Conservation (phyloP, 2,329 filamentous ascomycete genomes). For the Westerdykella aurantiaca region DNA sequence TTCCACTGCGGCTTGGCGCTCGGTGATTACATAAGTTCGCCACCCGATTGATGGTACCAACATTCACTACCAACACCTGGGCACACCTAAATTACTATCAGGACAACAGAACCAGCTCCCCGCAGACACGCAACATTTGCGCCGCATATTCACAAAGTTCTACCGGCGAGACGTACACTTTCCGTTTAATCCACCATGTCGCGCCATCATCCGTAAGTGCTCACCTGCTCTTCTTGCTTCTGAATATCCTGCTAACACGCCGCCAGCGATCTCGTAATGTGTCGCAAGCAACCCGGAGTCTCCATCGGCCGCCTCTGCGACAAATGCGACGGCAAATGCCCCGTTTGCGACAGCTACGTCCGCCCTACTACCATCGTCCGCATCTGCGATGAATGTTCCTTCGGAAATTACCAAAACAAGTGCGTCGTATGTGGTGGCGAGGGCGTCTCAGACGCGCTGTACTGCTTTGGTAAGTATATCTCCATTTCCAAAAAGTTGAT, state of each 20-base stretch:
- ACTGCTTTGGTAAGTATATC: constrained; percentile 62
- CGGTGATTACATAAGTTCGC: constrained; percentile 1
- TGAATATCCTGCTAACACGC: constrained; percentile 13
- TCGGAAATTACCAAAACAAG: constrained; percentile 99
- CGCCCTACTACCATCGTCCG: constrained; percentile 93
- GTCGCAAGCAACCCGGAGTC: constrained; percentile 96
- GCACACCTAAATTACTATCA: too few species aligned
- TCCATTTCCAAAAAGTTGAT: too few species aligned
- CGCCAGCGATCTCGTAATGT: constrained; percentile 90
- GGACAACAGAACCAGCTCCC: too few species aligned
- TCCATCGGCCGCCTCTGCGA: constrained; percentile 98
- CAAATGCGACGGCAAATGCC: constrained; percentile 99
- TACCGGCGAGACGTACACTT: too few species aligned
- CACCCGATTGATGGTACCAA: not conserved
- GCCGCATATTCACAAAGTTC: too few species aligned
- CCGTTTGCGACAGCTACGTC: constrained; percentile 98
- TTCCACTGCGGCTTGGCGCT: not conserved
- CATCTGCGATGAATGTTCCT: constrained; percentile 99
- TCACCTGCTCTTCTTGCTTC: constrained; percentile 4
- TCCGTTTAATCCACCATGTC: constrained; percentile 56
- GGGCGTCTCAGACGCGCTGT: constrained; percentile 96
- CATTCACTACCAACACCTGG: not conserved
- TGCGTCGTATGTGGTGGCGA: constrained; percentile 98
- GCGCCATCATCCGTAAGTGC: constrained; percentile 80
- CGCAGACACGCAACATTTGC: too few species aligned